Conservation (phyloP, 495 filamentous ascomycete genomes). For the Talaromyces proteolyticus region DNA sequence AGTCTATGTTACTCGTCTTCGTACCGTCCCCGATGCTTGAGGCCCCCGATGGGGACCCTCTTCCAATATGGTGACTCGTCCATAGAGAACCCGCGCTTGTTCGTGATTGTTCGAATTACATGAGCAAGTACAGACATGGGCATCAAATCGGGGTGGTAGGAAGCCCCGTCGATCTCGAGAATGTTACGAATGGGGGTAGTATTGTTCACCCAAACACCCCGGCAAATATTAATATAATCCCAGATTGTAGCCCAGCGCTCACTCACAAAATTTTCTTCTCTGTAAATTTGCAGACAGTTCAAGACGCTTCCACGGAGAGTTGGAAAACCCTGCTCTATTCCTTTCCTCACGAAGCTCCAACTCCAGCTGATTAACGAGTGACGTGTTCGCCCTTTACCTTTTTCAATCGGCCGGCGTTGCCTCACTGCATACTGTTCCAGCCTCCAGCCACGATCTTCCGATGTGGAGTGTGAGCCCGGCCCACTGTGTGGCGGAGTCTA, state of each 20-base stretch:
- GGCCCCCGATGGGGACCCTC: not conserved
- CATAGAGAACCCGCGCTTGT: not conserved
- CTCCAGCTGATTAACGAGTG: slow-evolving; percentile 5
- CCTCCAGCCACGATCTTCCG: slow-evolving; percentile 6
- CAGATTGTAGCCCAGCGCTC: not conserved
- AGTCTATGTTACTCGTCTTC: slow-evolving; percentile 1
- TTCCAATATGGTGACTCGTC: slow-evolving; percentile 6
- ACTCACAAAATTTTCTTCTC: not conserved
- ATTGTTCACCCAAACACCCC: not conserved
- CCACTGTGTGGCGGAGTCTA: slow-evolving; percentile 7
- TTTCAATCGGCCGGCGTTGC: slow-evolving; percentile 1
- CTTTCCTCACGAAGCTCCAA: not conserved
- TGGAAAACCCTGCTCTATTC: not conserved
- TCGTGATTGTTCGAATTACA: not conserved
- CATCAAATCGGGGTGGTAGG: not conserved
- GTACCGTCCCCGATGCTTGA: slow-evolving; percentile 5
- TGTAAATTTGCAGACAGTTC: not conserved
- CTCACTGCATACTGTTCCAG: slow-evolving; percentile 8
- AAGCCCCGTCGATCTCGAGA: slow-evolving; percentile 4
- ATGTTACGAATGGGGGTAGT: not conserved
- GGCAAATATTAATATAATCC: slow-evolving; percentile 3
- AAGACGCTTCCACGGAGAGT: too few relatives aligned
- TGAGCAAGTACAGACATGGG: not conserved
- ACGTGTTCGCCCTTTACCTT: slow-evolving; percentile 3
- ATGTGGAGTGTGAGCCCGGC: slow-evolving; percentile 2